These are phyloP conservation scores for Arthrobotrys megalospora DNA, from an alignment of 2,329 filamentous ascomycete genomes.

Conservation along the genomic window DNA sequence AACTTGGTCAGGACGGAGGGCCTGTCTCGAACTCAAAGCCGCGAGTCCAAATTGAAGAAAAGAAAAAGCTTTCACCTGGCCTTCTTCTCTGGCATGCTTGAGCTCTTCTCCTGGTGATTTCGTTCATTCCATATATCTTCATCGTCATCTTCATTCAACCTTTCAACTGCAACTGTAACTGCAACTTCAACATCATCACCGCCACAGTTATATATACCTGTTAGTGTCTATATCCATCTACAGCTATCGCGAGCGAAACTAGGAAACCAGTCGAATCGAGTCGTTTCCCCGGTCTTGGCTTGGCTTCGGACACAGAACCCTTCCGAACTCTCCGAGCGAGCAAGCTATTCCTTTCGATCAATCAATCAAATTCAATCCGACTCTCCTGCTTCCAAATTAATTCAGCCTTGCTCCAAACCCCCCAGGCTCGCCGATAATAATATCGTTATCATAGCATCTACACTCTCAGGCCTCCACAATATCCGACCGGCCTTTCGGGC, in stretches of 20 bases:
- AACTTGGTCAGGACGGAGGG: conserved; percentile 13
- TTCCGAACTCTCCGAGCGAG: conserved; percentile 34
- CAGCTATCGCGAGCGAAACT: neutral
- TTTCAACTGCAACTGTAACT: neutral
- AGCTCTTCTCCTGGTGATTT: neutral
- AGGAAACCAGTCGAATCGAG: neutral
- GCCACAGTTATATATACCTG: neutral
- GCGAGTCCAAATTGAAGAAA: conserved; percentile 22
- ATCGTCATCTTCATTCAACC: neutral
- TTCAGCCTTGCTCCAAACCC: neutral
- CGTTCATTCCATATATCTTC: neutral
- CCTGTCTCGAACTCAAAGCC: conserved; percentile 16
- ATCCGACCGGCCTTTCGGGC: neutral
- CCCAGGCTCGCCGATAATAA: neutral
- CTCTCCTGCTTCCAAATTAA: neutral
- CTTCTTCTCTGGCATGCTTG: neutral
- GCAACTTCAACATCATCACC: neutral
- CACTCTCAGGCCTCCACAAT: neutral
- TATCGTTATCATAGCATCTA: neutral
- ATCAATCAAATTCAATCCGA: conserved; percentile 5
- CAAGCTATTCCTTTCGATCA: conserved; percentile 22
- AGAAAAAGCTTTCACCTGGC: conserved; percentile 15
- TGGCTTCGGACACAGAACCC: conserved; percentile 14
- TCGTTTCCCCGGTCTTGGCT: conserved; percentile 18
- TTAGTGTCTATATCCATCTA: neutral